Evolutionary conservation across 2,329 filamentous ascomycete species (phyloP).

Genomic region (Hirsutella rhossiliensis): DNA sequence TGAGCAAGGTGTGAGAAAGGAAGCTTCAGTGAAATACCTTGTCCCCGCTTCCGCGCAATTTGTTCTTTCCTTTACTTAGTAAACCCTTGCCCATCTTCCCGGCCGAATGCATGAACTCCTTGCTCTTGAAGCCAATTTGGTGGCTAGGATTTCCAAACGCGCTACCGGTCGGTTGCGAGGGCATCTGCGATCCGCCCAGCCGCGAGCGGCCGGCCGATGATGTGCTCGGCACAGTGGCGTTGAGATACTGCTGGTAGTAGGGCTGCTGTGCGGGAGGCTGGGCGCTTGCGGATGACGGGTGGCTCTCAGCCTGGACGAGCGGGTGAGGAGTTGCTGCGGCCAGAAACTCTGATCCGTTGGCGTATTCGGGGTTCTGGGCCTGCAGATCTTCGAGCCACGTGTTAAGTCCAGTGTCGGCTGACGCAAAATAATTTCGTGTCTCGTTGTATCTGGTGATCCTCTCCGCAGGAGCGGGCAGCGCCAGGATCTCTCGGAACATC

Average conservation of each 20-base stretch:
- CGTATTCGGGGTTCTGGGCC: slow-evolving; percentile 34
- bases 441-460: slow-evolving; percentile 64
- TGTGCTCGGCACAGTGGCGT: slow-evolving; percentile 23
- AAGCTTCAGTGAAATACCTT: slow-evolving; percentile 71
- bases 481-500: slow-evolving; percentile 67
- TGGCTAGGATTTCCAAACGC: slow-evolving; percentile 42
- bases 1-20: slow-evolving; percentile 14
- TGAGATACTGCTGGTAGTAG: slow-evolving; percentile 45
- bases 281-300: slow-evolving; percentile 10
- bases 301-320: slow-evolving; percentile 7
- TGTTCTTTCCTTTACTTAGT: slow-evolving; percentile 82
- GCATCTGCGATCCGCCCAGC: slow-evolving; percentile 19
- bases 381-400: slow-evolving; percentile 40
- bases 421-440: slow-evolving; percentile 57
- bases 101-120: slow-evolving; percentile 77
- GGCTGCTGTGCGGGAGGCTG: slow-evolving; percentile 26
- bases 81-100: slow-evolving; percentile 85
- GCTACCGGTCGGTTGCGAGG: slow-evolving; percentile 28
- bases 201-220: slow-evolving; percentile 23
- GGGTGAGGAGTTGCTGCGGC: slow-evolving; percentile 4
- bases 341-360: slow-evolving; percentile 16
- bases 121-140: slow-evolving; percentile 71
- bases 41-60: slow-evolving; percentile 61
- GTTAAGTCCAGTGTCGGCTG: slow-evolving; percentile 62
- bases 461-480: slow-evolving; percentile 50